Evolutionary conservation across 345 rosid genomes (phyloP).

Genomic region (Turnera subulata): DNA sequence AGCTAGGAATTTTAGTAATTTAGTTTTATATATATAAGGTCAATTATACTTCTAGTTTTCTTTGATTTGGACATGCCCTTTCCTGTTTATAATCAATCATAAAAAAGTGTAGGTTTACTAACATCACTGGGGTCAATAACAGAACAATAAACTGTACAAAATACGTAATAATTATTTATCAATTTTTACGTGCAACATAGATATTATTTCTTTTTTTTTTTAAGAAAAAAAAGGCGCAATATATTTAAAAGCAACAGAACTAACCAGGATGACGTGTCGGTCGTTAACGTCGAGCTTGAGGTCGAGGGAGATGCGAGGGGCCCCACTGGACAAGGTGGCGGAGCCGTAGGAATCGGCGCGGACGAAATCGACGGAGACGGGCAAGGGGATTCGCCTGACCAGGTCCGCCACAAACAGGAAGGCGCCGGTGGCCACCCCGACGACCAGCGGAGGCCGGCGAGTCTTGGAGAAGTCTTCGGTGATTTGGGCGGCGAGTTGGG

Average conservation of each 20-base stretch:
- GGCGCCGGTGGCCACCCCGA: slow-evolving; percentile 88
- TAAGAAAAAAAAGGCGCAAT: not conserved
- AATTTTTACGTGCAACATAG: not conserved
- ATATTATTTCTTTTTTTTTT: not conserved
- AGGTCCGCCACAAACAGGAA: slow-evolving; percentile 82
- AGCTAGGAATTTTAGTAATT: too few relatives aligned
- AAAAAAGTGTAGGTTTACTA: too few relatives aligned
- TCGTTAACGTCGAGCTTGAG: slow-evolving; percentile 57
- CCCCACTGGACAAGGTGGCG: slow-evolving; percentile 51
- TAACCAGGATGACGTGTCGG: slow-evolving; percentile 73
- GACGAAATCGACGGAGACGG: slow-evolving; percentile 55
- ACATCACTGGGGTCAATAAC: too few relatives aligned
- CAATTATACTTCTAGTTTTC: too few relatives aligned
- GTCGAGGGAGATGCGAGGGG: slow-evolving; percentile 59
- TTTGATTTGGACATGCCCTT: too few relatives aligned
- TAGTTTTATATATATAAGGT: too few relatives aligned
- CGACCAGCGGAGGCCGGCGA: slow-evolving; percentile 49
- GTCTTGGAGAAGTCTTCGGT: slow-evolving; percentile 38
- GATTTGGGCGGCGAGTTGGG: slow-evolving; percentile 55
- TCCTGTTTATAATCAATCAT: not conserved
- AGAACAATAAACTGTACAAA: too few relatives aligned
- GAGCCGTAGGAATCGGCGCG: slow-evolving; percentile 80
- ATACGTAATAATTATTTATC: too few relatives aligned
- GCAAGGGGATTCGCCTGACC: slow-evolving; percentile 51
- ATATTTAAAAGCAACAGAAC: not conserved